A percentile compares a stretch with the other conserved stretches of the same genome.
Conservation (phyloP, 2,329 filamentous ascomycete species). For the Cadophora malorum region DNA sequence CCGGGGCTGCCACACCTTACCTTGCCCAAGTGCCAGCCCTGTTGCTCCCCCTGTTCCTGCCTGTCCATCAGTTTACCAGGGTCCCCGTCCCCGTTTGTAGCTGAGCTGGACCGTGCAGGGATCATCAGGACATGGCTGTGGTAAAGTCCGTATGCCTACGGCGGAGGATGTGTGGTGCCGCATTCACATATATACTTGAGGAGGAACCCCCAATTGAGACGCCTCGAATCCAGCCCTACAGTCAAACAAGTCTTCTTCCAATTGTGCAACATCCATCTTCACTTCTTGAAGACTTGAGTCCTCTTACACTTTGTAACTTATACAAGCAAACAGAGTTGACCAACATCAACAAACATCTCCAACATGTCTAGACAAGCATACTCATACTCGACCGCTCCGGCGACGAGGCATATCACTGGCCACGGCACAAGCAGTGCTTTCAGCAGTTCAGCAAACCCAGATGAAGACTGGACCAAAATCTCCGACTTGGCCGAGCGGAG, state of each 20-base stretch:
- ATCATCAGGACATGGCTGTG: slow-evolving; percentile 34
- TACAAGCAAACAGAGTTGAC: slow-evolving; percentile 26
- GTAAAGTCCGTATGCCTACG: slow-evolving; percentile 38
- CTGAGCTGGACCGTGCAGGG: slow-evolving; percentile 38
- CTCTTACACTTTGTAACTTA: slow-evolving; percentile 25
- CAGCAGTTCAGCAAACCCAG: slow-evolving; percentile 90
- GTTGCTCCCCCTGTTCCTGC: slow-evolving; percentile 24
- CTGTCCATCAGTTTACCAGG: slow-evolving; percentile 28
- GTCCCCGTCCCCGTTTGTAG: slow-evolving; percentile 32
- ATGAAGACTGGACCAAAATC: slow-evolving; percentile 99
- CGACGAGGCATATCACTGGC: slow-evolving; percentile 67
- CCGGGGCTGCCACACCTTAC: slow-evolving; percentile 16
- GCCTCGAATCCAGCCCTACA: slow-evolving; percentile 34
- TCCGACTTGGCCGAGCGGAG: slow-evolving; percentile 93
- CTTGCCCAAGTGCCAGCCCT: slow-evolving; percentile 8
- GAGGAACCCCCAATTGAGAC: slow-evolving; percentile 36
- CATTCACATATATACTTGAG: slow-evolving; percentile 43
- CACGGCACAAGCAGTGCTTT: slow-evolving; percentile 92
- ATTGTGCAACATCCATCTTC: slow-evolving; percentile 13
- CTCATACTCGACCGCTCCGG: slow-evolving; percentile 42
- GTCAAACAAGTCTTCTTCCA: slow-evolving; percentile 13
- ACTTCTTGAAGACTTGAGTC: slow-evolving; percentile 24
- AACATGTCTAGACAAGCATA: slow-evolving; percentile 45
- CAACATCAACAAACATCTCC: slow-evolving; percentile 30
- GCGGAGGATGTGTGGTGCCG: slow-evolving; percentile 35